phyloP scores from a whole-genome alignment of 2,329 filamentous ascomycete species.

The Arthroderma sp. region DNA sequence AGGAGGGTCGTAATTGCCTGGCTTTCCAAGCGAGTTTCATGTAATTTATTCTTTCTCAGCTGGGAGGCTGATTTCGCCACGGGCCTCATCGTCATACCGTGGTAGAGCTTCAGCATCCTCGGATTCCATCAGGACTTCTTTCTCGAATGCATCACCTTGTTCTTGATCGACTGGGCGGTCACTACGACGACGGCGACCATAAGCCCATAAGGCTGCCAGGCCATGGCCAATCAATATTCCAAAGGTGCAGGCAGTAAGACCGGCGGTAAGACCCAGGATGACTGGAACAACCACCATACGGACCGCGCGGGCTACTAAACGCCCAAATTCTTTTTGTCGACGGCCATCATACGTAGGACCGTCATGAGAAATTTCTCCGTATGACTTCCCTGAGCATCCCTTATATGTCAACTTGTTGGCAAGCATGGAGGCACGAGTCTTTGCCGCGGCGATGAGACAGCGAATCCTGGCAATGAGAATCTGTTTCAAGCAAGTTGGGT shows the following conservation, averaged over 20 bases:
- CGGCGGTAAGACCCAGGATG: slow-evolving; percentile 33
- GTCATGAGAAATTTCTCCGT: slow-evolving; percentile 1
- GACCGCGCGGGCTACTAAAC: slow-evolving; percentile 27
- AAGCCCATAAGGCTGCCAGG: slow-evolving; percentile 33
- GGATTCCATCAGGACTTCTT: slow-evolving; percentile 26
- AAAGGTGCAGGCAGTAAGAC: slow-evolving; percentile 31
- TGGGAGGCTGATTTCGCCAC: slow-evolving; percentile 13
- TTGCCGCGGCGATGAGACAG: slow-evolving; percentile 24
- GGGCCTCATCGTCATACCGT: slow-evolving; percentile 24
- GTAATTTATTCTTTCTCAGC: slow-evolving; percentile 21
- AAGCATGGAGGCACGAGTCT: slow-evolving; percentile 22
- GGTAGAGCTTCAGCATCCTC: slow-evolving; percentile 23
- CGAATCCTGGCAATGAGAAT: slow-evolving; percentile 29
- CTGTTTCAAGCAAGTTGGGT: slow-evolving; percentile 25
- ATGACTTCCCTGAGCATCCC: slow-evolving; percentile 20
- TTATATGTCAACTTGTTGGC: slow-evolving; percentile 18
- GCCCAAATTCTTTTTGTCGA: slow-evolving; percentile 22
- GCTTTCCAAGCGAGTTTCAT: too few relatives aligned
- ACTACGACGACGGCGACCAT: slow-evolving; percentile 22
- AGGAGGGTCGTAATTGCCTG: too few relatives aligned
- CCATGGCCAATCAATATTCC: slow-evolving; percentile 36
- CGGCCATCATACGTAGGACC: slow-evolving; percentile 12
- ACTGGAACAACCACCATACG: slow-evolving; percentile 34
- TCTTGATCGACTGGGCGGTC: slow-evolving; percentile 19
- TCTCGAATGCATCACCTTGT: slow-evolving; percentile 28